A percentile compares a stretch with the other conserved stretches of the same genome.
These are phyloP conservation scores for Fistulinella prunicolor DNA, from an alignment of 768 basidiomycete species.

Conservation along the genomic window DNA sequence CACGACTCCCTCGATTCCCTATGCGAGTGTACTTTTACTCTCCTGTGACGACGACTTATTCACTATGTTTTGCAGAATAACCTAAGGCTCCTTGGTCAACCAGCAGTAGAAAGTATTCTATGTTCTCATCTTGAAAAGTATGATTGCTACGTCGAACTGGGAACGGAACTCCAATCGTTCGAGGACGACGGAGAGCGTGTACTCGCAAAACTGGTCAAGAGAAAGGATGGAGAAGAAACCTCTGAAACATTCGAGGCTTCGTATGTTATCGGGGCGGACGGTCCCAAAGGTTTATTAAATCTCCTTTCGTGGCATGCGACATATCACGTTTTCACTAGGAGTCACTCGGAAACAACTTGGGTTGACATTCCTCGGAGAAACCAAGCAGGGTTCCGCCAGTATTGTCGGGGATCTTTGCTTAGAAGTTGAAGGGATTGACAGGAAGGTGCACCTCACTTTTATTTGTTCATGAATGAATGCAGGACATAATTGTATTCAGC, in stretches of 20 bases:
- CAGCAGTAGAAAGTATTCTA: slow-evolving; percentile 28
- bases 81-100: slow-evolving; percentile 22
- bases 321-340: slow-evolving; percentile 16
- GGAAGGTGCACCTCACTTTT: slow-evolving; percentile 26
- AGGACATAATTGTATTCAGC: too few species aligned
- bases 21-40: slow-evolving; percentile 13
- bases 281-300: slow-evolving; percentile 29
- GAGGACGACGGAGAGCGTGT: slow-evolving; percentile 37
- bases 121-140: slow-evolving; percentile 20
- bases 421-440: slow-evolving; percentile 27
- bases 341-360: slow-evolving; percentile 39
- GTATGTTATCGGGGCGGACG: slow-evolving; percentile 43
- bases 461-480: too few species aligned
- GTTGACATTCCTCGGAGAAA: slow-evolving; percentile 42
- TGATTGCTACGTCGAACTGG: slow-evolving; percentile 38
- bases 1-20: slow-evolving; percentile 26
- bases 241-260: slow-evolving; percentile 28
- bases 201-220: slow-evolving; percentile 34
- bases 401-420: slow-evolving; percentile 39
- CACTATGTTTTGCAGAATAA: slow-evolving; percentile 6
- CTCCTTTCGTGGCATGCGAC: not conserved
- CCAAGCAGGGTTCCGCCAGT: slow-evolving; percentile 22
- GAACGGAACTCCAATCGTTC: slow-evolving; percentile 44
- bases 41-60: not conserved
- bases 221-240: slow-evolving; percentile 18